Evolutionary conservation across 2,329 filamentous ascomycete genomes (phyloP), one percentile per base, ranked within the genome.

Genomic region (Diplodia intermedia): DNA sequence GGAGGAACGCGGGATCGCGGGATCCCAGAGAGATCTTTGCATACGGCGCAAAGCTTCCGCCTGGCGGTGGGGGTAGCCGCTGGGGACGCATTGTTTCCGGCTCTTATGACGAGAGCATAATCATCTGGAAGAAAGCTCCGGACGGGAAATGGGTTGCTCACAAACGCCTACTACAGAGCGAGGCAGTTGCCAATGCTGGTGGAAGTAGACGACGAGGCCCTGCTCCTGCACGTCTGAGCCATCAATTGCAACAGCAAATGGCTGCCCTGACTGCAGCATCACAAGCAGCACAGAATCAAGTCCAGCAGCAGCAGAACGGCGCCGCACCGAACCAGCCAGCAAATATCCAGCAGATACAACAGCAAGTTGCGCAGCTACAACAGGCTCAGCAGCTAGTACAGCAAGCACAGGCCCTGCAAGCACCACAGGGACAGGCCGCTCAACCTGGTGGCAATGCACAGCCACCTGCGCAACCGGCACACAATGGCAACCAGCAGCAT

Each of bases 61-160:
- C 94, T 0, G 94, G 94, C 14, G 94, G 94, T 29, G 94, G 94
- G 49, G 93, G 94, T 31, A 92, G 92, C 74, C 89, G 86, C 72
- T 97, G 94, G 83, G 93, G 91, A 11, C 90, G 94, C n/a, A 99
- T 99, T 69, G 93, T 99, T 3, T 97, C 94, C 7, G 95, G 95
- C 2, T 97, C 93, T 0, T 99, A 99, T 73, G 95, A 99, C 73
- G 93, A 97, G 80, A 94, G 89, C 12, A 93, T 99, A 72, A 94
- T 97, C 71, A 92, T 99, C 68, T 99, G 95, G 95, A 90, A 91
- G 72, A 90, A 92, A 70, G 91, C 96, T 71, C 87, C 89, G 2
- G 89, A 95, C 71, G 94, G 94, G 2, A 87, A 91, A 31, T 98
- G 95, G 94, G 89, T 89, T 72, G 88, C 90, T 66, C 88, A 89